These are phyloP conservation scores for Quercus ilex DNA, from an alignment of 306 rosid genomes.

Conservation along the genomic window DNA sequence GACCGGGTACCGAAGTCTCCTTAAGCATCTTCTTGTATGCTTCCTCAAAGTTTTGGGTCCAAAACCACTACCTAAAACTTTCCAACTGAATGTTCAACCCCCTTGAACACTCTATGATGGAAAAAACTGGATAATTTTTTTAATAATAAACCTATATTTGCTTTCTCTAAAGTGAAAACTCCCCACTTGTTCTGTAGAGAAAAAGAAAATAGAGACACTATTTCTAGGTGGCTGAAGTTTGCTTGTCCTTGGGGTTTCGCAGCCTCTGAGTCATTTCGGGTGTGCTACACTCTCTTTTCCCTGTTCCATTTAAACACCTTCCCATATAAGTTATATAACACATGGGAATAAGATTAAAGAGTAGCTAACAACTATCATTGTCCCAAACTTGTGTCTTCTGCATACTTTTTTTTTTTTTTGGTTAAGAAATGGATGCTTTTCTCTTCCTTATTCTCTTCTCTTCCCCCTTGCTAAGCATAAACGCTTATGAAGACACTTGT, in stretches of 20 bases:
- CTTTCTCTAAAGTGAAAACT: neutral
- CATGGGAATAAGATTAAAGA: neutral
- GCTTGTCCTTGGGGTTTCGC: neutral
- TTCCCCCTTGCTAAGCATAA: conserved; percentile 26
- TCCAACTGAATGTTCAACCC: neutral
- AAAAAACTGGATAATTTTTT: neutral
- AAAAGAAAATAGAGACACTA: neutral
- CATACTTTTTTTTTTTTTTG: neutral
- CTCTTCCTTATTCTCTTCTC: conserved; percentile 42
- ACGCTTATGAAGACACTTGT: conserved; percentile 19
- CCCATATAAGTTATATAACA: neutral
- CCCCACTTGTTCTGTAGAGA: neutral
- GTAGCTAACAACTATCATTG: neutral
- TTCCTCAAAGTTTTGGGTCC: neutral
- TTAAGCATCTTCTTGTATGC: neutral
- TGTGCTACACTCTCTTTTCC: neutral
- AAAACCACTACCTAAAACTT: neutral
- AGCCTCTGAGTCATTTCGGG: conserved; percentile 6
- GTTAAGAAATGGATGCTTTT: conserved; percentile 36
- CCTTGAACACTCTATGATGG: neutral
- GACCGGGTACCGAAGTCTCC: neutral
- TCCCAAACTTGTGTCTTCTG: conserved; percentile 10
- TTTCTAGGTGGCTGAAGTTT: conserved; percentile 18
- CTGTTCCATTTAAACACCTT: neutral
- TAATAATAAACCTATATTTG: neutral